phyloP scores from a whole-genome alignment of 2,329 filamentous ascomycete species.

The Acrodontium crateriforme region DNA sequence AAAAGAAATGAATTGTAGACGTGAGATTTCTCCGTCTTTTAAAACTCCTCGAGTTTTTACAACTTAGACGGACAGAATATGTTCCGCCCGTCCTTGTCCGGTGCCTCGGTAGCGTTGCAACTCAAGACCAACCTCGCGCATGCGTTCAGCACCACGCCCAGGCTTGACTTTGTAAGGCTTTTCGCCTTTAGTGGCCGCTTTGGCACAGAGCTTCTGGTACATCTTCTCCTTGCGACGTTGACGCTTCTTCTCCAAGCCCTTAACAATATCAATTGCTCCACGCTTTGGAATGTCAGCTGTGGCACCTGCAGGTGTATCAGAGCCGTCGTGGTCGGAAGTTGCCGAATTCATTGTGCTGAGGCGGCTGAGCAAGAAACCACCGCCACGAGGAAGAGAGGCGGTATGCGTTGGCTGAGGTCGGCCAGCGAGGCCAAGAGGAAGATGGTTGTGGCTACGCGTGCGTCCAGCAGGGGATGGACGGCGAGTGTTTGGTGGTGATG shows the following conservation, averaged over 20 bases:
- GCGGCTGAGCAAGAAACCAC: slow-evolving; percentile 42
- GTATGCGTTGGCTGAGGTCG: slow-evolving; percentile 61
- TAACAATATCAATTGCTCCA: slow-evolving; percentile 94
- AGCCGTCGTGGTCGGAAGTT: slow-evolving; percentile 19
- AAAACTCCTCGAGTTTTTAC: no score
- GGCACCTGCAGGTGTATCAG: slow-evolving; percentile 25
- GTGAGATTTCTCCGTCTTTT: no score
- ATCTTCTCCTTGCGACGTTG: slow-evolving; percentile 88
- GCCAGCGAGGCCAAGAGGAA: slow-evolving; percentile 41
- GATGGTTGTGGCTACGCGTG: no score
- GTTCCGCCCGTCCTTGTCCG: no score
- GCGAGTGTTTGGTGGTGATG: slow-evolving; percentile 55
- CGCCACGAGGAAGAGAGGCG: slow-evolving; percentile 72
- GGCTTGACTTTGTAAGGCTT: slow-evolving; percentile 59
- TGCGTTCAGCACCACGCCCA: slow-evolving; percentile 81
- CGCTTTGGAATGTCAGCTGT: slow-evolving; percentile 53
- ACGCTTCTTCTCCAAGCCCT: slow-evolving; percentile 87
- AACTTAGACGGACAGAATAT: slow-evolving; percentile 33
- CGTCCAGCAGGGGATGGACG: slow-evolving; percentile 32
- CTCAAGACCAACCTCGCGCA: slow-evolving; percentile 80
- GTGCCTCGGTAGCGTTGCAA: slow-evolving; percentile 70
- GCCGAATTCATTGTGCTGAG: slow-evolving; percentile 11
- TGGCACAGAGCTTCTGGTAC: slow-evolving; percentile 76
- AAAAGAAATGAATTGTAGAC: slow-evolving; percentile 2
- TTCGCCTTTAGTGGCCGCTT: slow-evolving; percentile 43